Conservation (phyloP, 352 stramenopile genomes). For the Phytophthora pinifolia region DNA sequence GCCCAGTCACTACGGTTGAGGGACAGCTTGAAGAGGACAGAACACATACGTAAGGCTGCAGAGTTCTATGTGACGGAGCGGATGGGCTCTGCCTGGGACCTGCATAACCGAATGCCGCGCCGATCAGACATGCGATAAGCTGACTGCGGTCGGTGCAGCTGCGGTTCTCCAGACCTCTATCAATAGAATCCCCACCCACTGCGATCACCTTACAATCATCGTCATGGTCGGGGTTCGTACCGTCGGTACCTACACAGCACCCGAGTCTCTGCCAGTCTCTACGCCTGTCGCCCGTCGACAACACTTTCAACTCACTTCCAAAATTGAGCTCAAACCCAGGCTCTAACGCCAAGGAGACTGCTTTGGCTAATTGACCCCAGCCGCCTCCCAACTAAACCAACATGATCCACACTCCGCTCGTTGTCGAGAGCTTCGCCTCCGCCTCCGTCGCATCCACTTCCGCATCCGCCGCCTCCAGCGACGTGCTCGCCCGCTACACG, state of each 20-base stretch:
- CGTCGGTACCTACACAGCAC: constrained; percentile 12
- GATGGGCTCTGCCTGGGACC: constrained; percentile 5
- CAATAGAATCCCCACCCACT: neutral
- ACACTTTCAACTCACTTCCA: constrained; percentile 17
- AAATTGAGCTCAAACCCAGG: constrained; percentile 15
- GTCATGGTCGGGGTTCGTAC: constrained; percentile 7
- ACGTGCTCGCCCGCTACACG: constrained; percentile 38
- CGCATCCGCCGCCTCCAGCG: neutral
- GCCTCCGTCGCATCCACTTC: neutral
- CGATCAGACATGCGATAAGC: neutral
- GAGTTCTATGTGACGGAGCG: constrained; percentile 36
- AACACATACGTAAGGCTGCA: constrained; percentile 3
- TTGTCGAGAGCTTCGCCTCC: constrained; percentile 16
- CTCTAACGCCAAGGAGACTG: constrained; percentile 24
- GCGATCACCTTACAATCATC: neutral
- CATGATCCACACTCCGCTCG: constrained; percentile 30
- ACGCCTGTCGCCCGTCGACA: neutral
- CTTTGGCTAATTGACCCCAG: constrained; percentile 1
- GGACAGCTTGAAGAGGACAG: constrained; percentile 27
- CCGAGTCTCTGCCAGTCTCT: constrained; percentile 1
- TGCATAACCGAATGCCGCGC: neutral
- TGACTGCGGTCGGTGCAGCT: no score
- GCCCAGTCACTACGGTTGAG: constrained; percentile 9
- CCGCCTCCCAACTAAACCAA: constrained; percentile 9
- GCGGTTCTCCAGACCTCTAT: neutral